Base-by-base conservation (phyloP, 768 basidiomycete genomes). In the Pholiota conissans region DNA sequence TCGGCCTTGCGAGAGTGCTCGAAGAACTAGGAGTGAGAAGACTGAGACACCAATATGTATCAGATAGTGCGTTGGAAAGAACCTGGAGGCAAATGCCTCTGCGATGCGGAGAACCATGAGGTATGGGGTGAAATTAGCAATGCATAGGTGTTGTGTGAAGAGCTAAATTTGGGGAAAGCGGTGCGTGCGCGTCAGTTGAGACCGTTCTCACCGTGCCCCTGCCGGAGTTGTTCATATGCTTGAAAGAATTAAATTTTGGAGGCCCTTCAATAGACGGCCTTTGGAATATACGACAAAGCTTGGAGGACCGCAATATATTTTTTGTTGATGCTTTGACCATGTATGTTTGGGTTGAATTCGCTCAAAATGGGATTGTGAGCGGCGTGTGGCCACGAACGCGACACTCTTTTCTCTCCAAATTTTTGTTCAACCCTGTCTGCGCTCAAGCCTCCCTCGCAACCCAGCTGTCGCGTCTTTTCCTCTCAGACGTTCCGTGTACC, bases 1-100 rank as follows among this genome's bases (percentile, higher is more conserved):
- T 1, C 85, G 77, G 22, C 91, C 90, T 69, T 90, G 89, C 5
- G 83, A 76, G 67, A 89, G 84, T 16, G 84, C 78, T 49, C 80
- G 79, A 22, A 86, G 68, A 24, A 83, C 76, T 27, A 83, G 71
- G 37, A 85, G 55, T 4, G 69, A 68, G 9, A 82, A 55, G 11
- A 86, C 50, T 18, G 69, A 74, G n/a, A 84, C 48, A 39, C 75
- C 60, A 10, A 77, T 79, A 60, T 86, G 87, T 13, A 79, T 66
- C 57, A 81, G 79, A 71, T 90, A 90, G 56, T 81, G 70, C 0
- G 79, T 74, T 0, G 87, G 85, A 29, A 89, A 74, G 60, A 83
- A 72, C 0, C 71, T 55, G 9, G 76, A 71, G 46, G 58, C 66
- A 14, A 68, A 60, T 4, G 65, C 63, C 57, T 70, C 68, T 49